phyloP scores from a whole-genome alignment of 1,284 basidiomycete species.

The Puccinia hordei region DNA sequence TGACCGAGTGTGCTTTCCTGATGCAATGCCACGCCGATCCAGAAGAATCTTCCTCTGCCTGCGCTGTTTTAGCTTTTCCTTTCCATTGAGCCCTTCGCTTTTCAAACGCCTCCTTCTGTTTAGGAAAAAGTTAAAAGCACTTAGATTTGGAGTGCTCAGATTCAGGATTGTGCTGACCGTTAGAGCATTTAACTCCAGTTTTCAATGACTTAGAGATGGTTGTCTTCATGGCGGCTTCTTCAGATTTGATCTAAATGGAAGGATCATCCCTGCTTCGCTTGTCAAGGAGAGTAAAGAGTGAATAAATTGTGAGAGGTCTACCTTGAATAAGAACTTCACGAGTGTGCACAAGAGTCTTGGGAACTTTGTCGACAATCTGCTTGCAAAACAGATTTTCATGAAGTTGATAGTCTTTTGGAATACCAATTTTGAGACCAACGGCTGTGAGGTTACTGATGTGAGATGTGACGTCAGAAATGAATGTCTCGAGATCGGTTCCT shows the following conservation, averaged over 20 bases:
- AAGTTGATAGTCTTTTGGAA: not conserved
- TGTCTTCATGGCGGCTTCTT: not conserved
- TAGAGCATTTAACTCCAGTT: not conserved
- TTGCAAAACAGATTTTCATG: not conserved
- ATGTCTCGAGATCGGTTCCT: not conserved
- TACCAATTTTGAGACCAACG: not conserved
- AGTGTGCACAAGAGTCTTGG: not conserved
- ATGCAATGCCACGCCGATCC: too few relatives aligned
- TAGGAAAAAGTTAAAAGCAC: conserved; percentile 11
- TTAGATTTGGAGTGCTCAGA: not conserved
- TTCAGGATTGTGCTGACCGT: not conserved
- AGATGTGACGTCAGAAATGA: not conserved
- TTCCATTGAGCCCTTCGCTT: not conserved
- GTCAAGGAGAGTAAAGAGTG: not conserved
- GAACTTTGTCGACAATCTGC: not conserved
- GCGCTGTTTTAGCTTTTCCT: not conserved
- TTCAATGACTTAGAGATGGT: too few relatives aligned
- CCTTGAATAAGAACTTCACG: not conserved
- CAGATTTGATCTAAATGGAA: not conserved
- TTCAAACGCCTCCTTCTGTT: not conserved
- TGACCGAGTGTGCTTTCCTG: too few relatives aligned
- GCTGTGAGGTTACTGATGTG: not conserved
- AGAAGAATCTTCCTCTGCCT: too few relatives aligned
- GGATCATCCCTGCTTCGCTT: not conserved
- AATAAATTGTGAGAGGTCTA: not conserved